Conservation (phyloP, 768 basidiomycete genomes). For the Xerocomellus amylosporus region DNA sequence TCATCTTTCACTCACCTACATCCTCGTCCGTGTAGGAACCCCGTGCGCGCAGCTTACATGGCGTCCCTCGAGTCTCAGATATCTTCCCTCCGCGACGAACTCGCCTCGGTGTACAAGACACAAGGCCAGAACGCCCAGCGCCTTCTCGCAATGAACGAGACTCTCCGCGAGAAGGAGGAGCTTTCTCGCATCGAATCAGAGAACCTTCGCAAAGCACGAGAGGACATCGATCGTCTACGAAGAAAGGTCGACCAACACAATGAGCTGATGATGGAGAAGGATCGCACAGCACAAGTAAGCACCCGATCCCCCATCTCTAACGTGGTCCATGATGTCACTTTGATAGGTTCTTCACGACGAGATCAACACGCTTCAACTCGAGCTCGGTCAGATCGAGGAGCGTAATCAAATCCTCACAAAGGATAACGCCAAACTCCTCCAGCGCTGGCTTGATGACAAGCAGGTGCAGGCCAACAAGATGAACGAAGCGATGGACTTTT, state of each 20-base stretch:
- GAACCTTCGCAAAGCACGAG: conserved; percentile 68
- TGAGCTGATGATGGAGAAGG: conserved; percentile 86
- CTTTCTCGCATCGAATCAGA: conserved; percentile 78
- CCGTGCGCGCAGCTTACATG: conserved; percentile 85
- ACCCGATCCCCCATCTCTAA: not conserved
- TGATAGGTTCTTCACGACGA: conserved; percentile 90
- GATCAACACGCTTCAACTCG: conserved; percentile 86
- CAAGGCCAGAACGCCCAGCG: conserved; percentile 95
- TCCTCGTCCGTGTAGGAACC: conserved; percentile 50
- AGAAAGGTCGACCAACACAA: conserved; percentile 80
- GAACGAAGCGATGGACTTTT: conserved; percentile 91
- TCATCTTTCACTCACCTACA: not conserved
- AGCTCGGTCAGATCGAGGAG: conserved; percentile 85
- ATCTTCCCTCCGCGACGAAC: conserved; percentile 85
- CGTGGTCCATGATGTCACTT: conserved; percentile 3
- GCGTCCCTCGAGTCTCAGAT: conserved; percentile 92
- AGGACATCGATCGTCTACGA: conserved; percentile 67
- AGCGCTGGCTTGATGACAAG: conserved; percentile 96
- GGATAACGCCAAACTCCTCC: conserved; percentile 93
- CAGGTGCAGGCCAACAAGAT: conserved; percentile 90
- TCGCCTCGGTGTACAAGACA: conserved; percentile 93
- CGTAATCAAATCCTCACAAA: conserved; percentile 82
- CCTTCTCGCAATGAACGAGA: conserved; percentile 91
- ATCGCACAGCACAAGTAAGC: conserved; percentile 80
- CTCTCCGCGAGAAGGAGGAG: conserved; percentile 91